These are phyloP conservation scores for Papilionanthe hybrid DNA, from an alignment of 116 monocot species.

Conservation along the genomic window DNA sequence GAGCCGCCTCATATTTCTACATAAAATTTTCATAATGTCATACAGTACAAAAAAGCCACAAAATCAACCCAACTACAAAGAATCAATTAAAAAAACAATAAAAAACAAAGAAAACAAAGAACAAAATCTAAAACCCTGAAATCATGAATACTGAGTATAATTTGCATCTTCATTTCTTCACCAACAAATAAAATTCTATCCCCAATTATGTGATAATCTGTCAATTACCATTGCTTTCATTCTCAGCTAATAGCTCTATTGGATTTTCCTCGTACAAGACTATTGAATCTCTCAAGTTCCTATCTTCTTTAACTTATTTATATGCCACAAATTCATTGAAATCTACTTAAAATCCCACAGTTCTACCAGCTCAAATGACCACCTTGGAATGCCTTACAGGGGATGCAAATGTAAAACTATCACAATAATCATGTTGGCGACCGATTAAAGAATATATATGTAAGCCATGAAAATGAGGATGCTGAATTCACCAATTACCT, in stretches of 20 bases:
- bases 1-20: too few species aligned
- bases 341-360: slow-evolving; percentile 23
- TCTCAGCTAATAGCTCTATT: neutral
- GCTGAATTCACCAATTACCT: slow-evolving; percentile 12
- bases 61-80: too few species aligned
- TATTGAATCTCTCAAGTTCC: neutral
- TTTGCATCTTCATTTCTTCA: slow-evolving; percentile 5
- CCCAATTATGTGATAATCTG: neutral
- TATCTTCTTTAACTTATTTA: slow-evolving; percentile 36
- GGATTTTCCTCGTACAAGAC: neutral
- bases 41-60: too few species aligned
- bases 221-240: neutral
- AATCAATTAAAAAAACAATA: too few species aligned
- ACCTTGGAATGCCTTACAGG: neutral
- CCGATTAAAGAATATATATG: slow-evolving; percentile 10
- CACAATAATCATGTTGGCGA: slow-evolving; percentile 21
- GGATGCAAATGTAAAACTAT: slow-evolving; percentile 16
- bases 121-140: too few species aligned
- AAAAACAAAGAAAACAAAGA: too few species aligned
- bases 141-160: neutral
- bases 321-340: slow-evolving; percentile 31
- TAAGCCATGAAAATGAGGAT: slow-evolving; percentile 15
- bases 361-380: slow-evolving; percentile 29
- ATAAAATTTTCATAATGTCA: too few species aligned
- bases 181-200: slow-evolving; percentile 5